Base-by-base conservation (phyloP, 345 rosid species). In the Camelina neglecta region DNA sequence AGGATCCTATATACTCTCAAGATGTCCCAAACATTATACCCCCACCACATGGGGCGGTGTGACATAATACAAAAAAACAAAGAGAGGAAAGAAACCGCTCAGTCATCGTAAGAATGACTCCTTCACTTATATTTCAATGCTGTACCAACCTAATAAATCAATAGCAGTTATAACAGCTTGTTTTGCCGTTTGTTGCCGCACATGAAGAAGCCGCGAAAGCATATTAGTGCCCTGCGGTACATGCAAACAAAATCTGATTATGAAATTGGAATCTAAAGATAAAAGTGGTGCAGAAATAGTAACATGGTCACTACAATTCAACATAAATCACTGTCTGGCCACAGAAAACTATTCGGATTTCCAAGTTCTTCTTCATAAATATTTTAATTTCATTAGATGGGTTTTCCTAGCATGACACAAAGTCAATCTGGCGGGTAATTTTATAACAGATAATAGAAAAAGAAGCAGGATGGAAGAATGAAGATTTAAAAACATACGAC, bases 131-230 rank as follows among this genome's bases (percentile, higher is more conserved):
- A 26, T 71, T 16, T 36, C 41, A 64, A 21, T 11, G 15, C 33
- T 11, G 15, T 53, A 79, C 87, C 73, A 74, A 94, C 98, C 98
- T 83, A 94, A 88, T 77, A 92, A 86, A 83, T 92, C 90, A 73
- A 94, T 94, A 72, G 98, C 98, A 72, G 96, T 91, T 66, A 94
- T 94, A 68, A 94, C 97, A 65, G 98, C 98, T 82, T 92, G 96
- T 83, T 92, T 94, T 78, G 98, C 96, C 65, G 94, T 87, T 68
- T 88, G 96, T 61, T 88, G 87, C 44, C 90, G 87, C 69, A 93
- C 98, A 81, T 93, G 94, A 85, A 93, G 97, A 85, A 93, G 98
- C 72, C 92, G 81, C 54, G 98, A 92, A 81, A 92, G 96, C 98
- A 94, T 92, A 82, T 94, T 94, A 33, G 98, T 94, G 49, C 98